Percentiles rank a stretch among this genome's conserved stretches.
phyloP scores from a whole-genome alignment of 345 rosid genomes.

The Abelmoschus esculentus region DNA sequence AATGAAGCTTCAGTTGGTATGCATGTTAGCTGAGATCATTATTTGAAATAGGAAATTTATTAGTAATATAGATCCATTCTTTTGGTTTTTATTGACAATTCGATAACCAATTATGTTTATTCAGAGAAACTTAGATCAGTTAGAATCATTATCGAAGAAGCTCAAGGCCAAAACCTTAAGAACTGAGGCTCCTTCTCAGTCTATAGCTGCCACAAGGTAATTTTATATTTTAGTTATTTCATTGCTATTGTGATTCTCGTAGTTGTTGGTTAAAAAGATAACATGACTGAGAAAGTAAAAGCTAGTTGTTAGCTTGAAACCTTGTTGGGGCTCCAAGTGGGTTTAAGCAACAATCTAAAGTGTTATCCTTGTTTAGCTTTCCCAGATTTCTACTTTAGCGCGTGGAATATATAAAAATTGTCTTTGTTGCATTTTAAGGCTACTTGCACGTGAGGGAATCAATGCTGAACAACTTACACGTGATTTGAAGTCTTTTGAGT shows the following conservation, averaged over 20 bases:
- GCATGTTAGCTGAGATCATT: background rate
- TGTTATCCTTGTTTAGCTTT: background rate
- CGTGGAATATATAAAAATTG: background rate
- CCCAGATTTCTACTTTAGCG: background rate
- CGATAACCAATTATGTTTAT: slow-evolving; percentile 13
- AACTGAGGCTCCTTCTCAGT: slow-evolving; percentile 86
- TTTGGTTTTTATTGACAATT: slow-evolving; percentile 12
- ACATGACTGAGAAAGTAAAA: background rate
- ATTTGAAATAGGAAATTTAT: background rate
- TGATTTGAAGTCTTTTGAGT: slow-evolving; percentile 87
- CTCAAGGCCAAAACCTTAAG: slow-evolving; percentile 87
- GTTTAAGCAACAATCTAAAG: background rate
- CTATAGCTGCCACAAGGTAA: slow-evolving; percentile 93
- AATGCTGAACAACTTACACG: slow-evolving; percentile 97
- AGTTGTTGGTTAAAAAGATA: background rate
- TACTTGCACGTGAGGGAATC: slow-evolving; percentile 97
- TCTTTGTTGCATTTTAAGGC: slow-evolving; percentile 31
- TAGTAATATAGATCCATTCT: background rate
- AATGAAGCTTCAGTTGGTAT: background rate
- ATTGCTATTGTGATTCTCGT: background rate
- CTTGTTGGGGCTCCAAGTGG: background rate
- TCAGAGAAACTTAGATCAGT: slow-evolving; percentile 92
- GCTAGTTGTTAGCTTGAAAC: background rate
- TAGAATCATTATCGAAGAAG: slow-evolving; percentile 91
- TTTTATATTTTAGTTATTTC: background rate